phyloP scores from a whole-genome alignment of 495 filamentous ascomycete genomes.

The Xylaria sp. region DNA sequence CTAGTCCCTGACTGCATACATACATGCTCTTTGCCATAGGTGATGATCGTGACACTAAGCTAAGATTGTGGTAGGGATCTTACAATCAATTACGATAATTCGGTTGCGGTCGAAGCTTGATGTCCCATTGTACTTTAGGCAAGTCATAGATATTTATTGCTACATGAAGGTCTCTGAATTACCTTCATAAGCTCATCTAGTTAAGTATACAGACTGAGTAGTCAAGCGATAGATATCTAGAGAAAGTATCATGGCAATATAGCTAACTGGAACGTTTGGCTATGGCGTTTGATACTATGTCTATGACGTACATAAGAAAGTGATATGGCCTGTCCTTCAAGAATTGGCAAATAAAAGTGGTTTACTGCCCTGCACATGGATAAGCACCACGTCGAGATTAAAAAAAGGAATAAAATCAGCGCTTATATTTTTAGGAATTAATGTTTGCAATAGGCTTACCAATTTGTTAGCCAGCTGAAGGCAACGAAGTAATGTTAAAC shows the following conservation, averaged over 20 bases:
- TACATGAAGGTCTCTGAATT: no score
- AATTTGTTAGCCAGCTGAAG: neutral
- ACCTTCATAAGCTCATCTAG: no score
- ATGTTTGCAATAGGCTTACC: no score
- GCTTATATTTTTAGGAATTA: neutral
- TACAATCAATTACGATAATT: no score
- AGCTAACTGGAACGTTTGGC: neutral
- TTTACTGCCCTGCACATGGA: neutral
- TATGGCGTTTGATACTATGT: neutral
- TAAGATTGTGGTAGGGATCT: no score
- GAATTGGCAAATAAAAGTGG: neutral
- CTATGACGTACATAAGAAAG: neutral
- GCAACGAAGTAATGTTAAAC: neutral
- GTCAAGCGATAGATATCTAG: neutral
- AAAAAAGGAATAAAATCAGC: neutral
- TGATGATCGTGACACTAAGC: no score
- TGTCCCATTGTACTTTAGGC: no score
- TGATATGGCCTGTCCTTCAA: neutral
- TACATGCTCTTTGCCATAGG: no score
- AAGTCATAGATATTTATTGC: no score
- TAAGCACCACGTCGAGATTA: neutral
- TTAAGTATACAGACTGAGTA: no score
- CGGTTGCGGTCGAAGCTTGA: no score
- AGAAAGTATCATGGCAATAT: neutral
- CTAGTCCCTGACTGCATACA: no score